Evolutionary conservation across 129 eudicot genomes (phyloP).

Genomic region (Centella asiatica): DNA sequence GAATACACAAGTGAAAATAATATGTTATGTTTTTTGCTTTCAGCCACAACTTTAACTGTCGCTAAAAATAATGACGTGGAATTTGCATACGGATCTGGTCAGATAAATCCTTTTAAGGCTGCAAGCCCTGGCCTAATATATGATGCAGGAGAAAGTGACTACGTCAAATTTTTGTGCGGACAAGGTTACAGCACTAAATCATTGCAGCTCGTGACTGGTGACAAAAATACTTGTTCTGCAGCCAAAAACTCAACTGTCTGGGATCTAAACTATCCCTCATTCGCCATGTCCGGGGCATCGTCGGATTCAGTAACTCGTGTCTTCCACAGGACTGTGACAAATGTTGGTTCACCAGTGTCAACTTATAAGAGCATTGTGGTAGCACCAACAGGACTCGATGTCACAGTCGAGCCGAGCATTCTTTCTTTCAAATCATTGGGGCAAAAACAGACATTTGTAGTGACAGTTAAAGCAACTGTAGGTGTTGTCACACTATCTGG

Average conservation of each 20-base stretch:
- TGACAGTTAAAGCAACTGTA: slow-evolving; percentile 15
- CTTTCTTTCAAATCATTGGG: slow-evolving; percentile 11
- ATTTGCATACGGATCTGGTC: slow-evolving; percentile 32
- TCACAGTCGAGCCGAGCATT: slow-evolving; percentile 11
- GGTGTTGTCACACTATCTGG: slow-evolving; percentile 8
- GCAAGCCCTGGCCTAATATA: slow-evolving; percentile 26
- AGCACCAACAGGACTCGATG: slow-evolving; percentile 8
- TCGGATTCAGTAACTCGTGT: not conserved
- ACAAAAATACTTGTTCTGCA: slow-evolving; percentile 19
- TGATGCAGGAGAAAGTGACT: slow-evolving; percentile 21
- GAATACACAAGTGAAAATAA: too few relatives aligned
- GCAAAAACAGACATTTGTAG: slow-evolving; percentile 12
- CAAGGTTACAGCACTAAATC: slow-evolving; percentile 23
- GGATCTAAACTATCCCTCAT: slow-evolving; percentile 32
- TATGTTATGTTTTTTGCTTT: not conserved
- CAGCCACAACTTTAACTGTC: slow-evolving; percentile 16
- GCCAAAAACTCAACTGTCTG: slow-evolving; percentile 16
- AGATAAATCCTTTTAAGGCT: slow-evolving; percentile 22
- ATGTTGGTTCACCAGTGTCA: slow-evolving; percentile 20
- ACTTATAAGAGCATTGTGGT: slow-evolving; percentile 4
- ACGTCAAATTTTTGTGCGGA: slow-evolving; percentile 22
- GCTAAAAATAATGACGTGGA: slow-evolving; percentile 17
- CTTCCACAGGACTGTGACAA: slow-evolving; percentile 23
- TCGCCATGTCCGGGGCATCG: slow-evolving; percentile 4
- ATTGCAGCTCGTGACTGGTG: slow-evolving; percentile 22